Evolutionary conservation across 148 eudicot species (phyloP), one percentile per base, ranked within the genome.

Genomic region (Nepenthes gracilis): DNA sequence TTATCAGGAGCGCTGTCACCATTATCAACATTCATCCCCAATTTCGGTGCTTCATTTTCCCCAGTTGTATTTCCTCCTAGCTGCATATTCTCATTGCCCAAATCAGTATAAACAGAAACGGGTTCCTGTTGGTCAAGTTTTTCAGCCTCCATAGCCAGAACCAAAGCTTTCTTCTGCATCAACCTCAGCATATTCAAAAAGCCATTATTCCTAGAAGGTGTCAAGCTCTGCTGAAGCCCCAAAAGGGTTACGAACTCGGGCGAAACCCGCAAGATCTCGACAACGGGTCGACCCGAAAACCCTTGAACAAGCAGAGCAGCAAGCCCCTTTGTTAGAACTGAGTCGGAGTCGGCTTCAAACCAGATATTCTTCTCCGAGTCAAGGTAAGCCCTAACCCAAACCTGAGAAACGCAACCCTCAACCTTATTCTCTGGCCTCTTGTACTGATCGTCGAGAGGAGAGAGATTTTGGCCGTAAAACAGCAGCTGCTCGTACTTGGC

Each of bases 351-450:
- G 40, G 96, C 96, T 55, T 88, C 82, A 60, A 79, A 88, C 54
- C 80, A 63, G 2, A 92, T 83, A 60, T 76, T 74, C 60, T 71
- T 74, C 47, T 77, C 61, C 4, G 59, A 10, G 47, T 80, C 92
- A 14, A 83, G 69, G 55, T 72, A 83, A 1, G 97, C 97, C 48
- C 96, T 50, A 48, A 92, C 90, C 97, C 97, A 92, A 4, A 92
- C 96, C 73, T 85, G 97, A 35, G 96, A 85, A 64, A 88, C 97
- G 49, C 97, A 91, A 23, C 97, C 97, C 71, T 91, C 83, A 8
- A 91, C 97, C 71, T 88, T 91, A 60, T 91, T 91, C 7, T 81
- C 96, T 8, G 50, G 63, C 36, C 76, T 85, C 52, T 85, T 87
- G 73, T 62, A 85, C 47, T 64, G 67, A 12, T 79, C 9, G 40